Conservation (phyloP, 345 rosid species). For the Hibiscus trionum region DNA sequence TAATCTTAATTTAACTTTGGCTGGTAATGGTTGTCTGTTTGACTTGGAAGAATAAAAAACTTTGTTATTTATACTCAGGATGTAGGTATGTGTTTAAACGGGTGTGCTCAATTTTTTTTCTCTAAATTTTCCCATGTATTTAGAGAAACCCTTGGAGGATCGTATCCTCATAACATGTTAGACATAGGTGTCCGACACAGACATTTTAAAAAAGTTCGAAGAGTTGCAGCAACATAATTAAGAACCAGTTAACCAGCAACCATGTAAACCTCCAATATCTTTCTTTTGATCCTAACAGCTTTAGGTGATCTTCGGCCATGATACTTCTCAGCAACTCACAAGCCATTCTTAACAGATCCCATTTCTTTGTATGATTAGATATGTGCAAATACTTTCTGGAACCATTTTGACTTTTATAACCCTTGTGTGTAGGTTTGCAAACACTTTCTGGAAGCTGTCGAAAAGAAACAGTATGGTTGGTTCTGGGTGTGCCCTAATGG, state of each 20-base stretch:
- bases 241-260: not conserved
- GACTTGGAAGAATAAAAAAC: not conserved
- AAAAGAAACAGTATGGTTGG: conserved; percentile 96
- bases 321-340: not conserved
- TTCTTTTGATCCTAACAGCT: not conserved
- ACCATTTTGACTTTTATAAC: not conserved
- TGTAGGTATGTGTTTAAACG: not conserved
- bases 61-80: not conserved
- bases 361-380: not conserved
- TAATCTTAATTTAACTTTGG: not conserved
- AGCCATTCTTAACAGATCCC: not conserved
- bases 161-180: not conserved
- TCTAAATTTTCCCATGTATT: not conserved
- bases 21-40: not conserved
- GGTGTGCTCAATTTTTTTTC: not conserved
- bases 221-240: not conserved
- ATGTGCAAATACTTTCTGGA: not conserved
- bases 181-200: not conserved
- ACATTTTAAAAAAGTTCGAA: not conserved
- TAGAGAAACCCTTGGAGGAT: not conserved
- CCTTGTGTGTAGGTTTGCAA: conserved; percentile 68
- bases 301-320: not conserved
- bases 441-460: conserved; percentile 88
- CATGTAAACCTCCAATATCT: not conserved
- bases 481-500: conserved; percentile 96